A percentile compares a stretch with the other conserved stretches of the same genome.
Conservation (phyloP, 768 basidiomycete species). For the Strobilomyces confusus region DNA sequence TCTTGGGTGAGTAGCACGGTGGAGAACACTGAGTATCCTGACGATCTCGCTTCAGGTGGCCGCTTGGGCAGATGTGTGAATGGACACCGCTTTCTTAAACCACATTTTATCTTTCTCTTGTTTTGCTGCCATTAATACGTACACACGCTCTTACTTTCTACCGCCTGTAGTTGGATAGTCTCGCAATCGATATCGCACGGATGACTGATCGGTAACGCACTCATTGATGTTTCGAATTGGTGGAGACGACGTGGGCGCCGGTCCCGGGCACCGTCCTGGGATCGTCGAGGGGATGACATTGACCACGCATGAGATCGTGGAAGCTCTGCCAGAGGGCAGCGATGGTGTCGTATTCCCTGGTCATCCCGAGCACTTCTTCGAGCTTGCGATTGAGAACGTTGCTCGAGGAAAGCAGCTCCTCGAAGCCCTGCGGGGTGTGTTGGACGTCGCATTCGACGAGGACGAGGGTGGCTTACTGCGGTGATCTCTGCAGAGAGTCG, state of each 20-base stretch:
- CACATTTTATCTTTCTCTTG: constrained; percentile 28
- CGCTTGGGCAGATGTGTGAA: constrained; percentile 55
- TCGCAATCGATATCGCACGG: constrained; percentile 23
- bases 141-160: constrained; percentile 23
- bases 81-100: constrained; percentile 20
- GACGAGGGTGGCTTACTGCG: constrained; percentile 42
- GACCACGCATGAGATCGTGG: constrained; percentile 67
- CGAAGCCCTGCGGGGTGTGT: constrained; percentile 73
- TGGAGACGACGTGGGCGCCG: constrained; percentile 58
- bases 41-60: constrained; percentile 30
- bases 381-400: constrained; percentile 88
- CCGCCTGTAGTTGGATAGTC: constrained; percentile 39
- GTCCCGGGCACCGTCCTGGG: constrained; percentile 56
- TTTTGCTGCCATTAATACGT: constrained; percentile 33
- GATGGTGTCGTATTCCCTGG: constrained; percentile 87
- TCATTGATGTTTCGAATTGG: constrained; percentile 10
- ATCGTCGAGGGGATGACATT: constrained; percentile 32
- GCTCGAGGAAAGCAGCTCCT: constrained; percentile 78
- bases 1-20: constrained; percentile 64
- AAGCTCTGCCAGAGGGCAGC: constrained; percentile 82
- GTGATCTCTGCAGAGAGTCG: constrained; percentile 71
- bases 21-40: neutral
- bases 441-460: neutral
- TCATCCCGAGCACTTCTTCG: constrained; percentile 90
- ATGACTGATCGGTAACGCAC: constrained; percentile 17